phyloP scores from a whole-genome alignment of 1,284 basidiomycete genomes.

The Heterobasidion annosum region DNA sequence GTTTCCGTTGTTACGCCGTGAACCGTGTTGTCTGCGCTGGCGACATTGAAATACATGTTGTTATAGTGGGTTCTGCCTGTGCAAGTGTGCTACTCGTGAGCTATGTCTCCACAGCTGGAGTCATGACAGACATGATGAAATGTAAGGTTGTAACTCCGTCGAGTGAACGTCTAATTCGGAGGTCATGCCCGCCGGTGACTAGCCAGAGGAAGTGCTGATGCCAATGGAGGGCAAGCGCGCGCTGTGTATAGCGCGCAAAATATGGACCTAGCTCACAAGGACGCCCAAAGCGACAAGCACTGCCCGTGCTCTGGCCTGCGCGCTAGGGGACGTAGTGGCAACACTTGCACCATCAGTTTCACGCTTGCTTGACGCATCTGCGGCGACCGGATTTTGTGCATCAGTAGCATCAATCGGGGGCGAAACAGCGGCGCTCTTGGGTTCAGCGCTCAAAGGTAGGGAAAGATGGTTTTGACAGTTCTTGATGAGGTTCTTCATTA shows the following conservation, averaged over 20 bases:
- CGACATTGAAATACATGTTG: constrained; percentile 11
- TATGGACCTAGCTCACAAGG: not conserved
- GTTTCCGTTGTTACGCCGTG: not conserved
- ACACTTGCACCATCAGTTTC: not conserved
- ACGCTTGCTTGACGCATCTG: not conserved
- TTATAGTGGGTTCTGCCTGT: not conserved
- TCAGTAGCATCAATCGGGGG: no score
- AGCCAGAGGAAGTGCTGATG: not conserved
- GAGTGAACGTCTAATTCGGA: no score
- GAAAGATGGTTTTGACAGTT: constrained; percentile 17
- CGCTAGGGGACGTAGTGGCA: not conserved
- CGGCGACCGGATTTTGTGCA: no score
- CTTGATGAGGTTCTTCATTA: constrained; percentile 23
- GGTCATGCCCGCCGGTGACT: no score
- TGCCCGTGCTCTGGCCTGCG: not conserved
- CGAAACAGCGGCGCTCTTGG: not conserved
- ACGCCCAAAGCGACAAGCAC: not conserved
- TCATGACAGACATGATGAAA: not conserved
- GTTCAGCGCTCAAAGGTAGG: not conserved
- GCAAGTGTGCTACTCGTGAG: not conserved
- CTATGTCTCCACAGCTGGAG: not conserved
- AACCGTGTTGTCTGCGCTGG: constrained; percentile 4
- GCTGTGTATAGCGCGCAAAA: not conserved
- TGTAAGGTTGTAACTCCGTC: not conserved
- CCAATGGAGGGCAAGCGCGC: not conserved